Base-by-base conservation (phyloP, 768 basidiomycete genomes). In the Phlebiopsis flavidoalba region DNA sequence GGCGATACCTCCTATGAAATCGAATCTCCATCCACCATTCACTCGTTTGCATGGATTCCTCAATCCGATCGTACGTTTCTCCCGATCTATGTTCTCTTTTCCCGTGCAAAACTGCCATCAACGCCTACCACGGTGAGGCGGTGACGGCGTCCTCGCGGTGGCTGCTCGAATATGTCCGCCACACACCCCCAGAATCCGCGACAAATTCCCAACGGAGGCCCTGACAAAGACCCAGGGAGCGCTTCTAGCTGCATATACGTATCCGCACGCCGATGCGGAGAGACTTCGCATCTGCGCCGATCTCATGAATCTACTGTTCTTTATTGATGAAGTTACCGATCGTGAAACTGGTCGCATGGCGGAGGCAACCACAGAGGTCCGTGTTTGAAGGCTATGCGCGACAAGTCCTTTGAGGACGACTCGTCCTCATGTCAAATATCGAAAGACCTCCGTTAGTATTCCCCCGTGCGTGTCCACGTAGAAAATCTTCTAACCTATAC, bases 311-410 rank as follows among this genome's bases (percentile, higher is more conserved):
- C 72, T 84, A 14, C 78, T 88, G 22, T 88, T 85, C 72, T 81
- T 84, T 59, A 76, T 86, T 51, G 87, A 88, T 70, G 86, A 88
- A 71, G 77, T 86, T 56, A 86, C 83, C 69, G 85, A 87, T 64
- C 84, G 85, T 60, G 86, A 87, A 68, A 79, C 74, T 66, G 82
- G 80, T 24, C 71, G 71, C 58, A 85, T 81, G 51, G 86, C 83
- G 45, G 75, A 75, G 48, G 72, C 73, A 19, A 86, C 83, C 31
- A 82, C 83, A 15, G 74, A 79, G 50, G 74, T 80, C 21, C n/a
- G n/a, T 82, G 82, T 62, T 71, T 83, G 53, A 77, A 81, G 59
- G 80, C 80, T 11, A 76, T 88, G 76, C 74, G 70, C 61, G 74
- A 85, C 61, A 69, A 79, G 11, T 68, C 75, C 24, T 84, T 77